Evolutionary conservation across 352 stramenopile species (phyloP).

Genomic region (Globisporangium nodosum): DNA sequence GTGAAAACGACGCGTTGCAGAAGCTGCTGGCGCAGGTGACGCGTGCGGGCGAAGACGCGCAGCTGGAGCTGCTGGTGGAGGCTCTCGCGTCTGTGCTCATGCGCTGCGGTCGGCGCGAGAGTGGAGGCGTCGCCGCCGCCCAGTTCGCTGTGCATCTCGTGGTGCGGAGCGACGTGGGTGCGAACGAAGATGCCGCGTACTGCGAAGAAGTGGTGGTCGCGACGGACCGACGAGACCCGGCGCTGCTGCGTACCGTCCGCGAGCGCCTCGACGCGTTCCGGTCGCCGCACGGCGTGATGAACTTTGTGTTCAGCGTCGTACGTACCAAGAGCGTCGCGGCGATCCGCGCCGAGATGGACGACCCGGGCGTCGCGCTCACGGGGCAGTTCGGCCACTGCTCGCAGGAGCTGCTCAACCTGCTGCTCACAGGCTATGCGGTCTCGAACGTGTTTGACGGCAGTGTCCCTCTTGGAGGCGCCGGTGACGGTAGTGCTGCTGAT

Average conservation of each 20-base stretch:
- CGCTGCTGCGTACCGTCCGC: conserved; percentile 9
- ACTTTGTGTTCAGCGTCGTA: conserved; percentile 66
- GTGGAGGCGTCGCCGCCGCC: not conserved
- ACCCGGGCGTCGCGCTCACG: conserved; percentile 46
- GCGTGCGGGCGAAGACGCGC: conserved; percentile 1
- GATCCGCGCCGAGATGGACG: conserved; percentile 75
- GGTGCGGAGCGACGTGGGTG: conserved; percentile 2
- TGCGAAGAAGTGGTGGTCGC: conserved; percentile 8
- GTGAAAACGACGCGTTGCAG: not conserved
- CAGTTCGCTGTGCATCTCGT: conserved; percentile 19
- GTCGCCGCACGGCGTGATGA: conserved; percentile 49
- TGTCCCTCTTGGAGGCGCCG: conserved; percentile 63
- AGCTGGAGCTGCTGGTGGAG: conserved; percentile 8
- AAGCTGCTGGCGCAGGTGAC: conserved; percentile 5
- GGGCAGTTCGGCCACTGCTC: conserved; percentile 75
- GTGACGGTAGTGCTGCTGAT: no score
- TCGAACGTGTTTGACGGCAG: conserved; percentile 84
- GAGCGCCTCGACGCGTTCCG: conserved; percentile 22
- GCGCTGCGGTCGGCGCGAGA: conserved; percentile 16
- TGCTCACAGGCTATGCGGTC: conserved; percentile 69
- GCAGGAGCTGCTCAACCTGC: conserved; percentile 84
- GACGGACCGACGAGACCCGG: conserved; percentile 3
- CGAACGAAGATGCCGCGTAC: conserved; percentile 7
- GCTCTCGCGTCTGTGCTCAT: conserved; percentile 29
- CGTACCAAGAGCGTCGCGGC: conserved; percentile 38